Base-by-base conservation (phyloP, 2,329 filamentous ascomycete species). In the Aspergillus sclerotialis region DNA sequence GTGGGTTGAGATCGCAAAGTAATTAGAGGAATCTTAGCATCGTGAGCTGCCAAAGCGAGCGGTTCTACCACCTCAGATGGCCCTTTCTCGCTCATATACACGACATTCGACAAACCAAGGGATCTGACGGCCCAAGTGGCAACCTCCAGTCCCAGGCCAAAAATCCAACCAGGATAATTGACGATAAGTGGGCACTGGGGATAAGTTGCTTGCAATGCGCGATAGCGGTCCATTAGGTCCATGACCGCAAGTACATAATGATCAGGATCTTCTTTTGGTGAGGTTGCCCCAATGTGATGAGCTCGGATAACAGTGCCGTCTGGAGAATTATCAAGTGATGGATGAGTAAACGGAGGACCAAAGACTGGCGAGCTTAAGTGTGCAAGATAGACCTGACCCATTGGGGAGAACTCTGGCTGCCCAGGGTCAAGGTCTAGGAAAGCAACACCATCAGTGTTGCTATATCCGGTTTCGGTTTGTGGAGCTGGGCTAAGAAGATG, bases 341-440 rank as follows among this genome's bases (percentile, higher is more conserved):
- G 65, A 46, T 78, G 73, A 2, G 70, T 69, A 44, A 74, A 79
- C 2, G 72, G 61, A 11, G 76, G 75, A 0, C 75, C 74, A 27
- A 80, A 64, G 27, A 73, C 64, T 4, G 71, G 67, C 10, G 65
- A 55, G 14, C 56, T 58, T 10, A 80, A 53, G 32, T 73, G 64
- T 4, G 70, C 60, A 8, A 81, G 64, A 27, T 75, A 78, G 9
- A 80, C 57, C 35, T 76, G 72, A 2, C 77, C 76, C 39, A 73
- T 72, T 5, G 75, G 65, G 1, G 68, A 68, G 44, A 76, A 78
- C 47, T 80, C 76, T 8, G 76, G 75, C 44, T 76, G 72, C 6
- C 67, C 69, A 5, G 73, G 68, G 42, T 81, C 76, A 3, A 80
- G 60, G 42, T 80, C 77, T 11, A 81, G 59, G 40, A 73, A 73